Conservation (phyloP, 192 early-diverging fungal genomes). For the Umbelopsis sp. region DNA sequence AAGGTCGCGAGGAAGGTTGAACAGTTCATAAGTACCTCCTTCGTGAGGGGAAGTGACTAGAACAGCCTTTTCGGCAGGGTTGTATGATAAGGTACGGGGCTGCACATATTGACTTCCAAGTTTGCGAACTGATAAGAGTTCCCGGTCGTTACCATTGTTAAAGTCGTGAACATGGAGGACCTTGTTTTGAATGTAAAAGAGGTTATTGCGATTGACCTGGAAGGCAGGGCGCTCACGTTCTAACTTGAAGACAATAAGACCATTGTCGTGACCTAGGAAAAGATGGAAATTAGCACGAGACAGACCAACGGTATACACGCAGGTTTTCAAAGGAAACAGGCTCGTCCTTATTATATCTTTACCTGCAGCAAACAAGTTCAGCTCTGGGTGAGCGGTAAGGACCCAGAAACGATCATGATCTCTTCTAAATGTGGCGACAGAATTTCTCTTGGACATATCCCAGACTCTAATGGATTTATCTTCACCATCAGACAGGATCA, state of each 20-base stretch:
- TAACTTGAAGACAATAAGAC: constrained; percentile 97
- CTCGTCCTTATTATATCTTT: background rate
- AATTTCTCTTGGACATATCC: constrained; percentile 95
- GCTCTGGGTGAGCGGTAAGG: constrained; percentile 91
- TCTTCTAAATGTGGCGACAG: constrained; percentile 93
- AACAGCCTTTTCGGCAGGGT: constrained; percentile 92
- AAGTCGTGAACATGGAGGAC: constrained; percentile 85
- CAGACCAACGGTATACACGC: too few relatives aligned
- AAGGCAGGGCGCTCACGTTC: constrained; percentile 96
- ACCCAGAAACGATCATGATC: constrained; percentile 99
- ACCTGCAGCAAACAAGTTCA: constrained; percentile 98
- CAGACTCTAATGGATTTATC: constrained; percentile 98
- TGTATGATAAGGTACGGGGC: constrained; percentile 88
- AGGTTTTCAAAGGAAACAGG: too few relatives aligned
- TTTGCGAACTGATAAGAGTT: constrained; percentile 77
- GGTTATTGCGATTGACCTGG: constrained; percentile 77
- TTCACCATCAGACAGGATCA: constrained; percentile 92
- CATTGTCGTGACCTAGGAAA: constrained; percentile 87
- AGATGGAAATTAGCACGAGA: too few relatives aligned
- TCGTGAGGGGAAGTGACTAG: constrained; percentile 83
- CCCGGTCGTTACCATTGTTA: constrained; percentile 71
- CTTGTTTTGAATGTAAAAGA: constrained; percentile 91
- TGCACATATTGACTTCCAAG: constrained; percentile 71
- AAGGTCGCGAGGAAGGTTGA: constrained; percentile 77
- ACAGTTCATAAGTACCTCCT: constrained; percentile 91